phyloP scores from a whole-genome alignment of 2,329 filamentous ascomycete species.

The Neonectria neomacrospora region DNA sequence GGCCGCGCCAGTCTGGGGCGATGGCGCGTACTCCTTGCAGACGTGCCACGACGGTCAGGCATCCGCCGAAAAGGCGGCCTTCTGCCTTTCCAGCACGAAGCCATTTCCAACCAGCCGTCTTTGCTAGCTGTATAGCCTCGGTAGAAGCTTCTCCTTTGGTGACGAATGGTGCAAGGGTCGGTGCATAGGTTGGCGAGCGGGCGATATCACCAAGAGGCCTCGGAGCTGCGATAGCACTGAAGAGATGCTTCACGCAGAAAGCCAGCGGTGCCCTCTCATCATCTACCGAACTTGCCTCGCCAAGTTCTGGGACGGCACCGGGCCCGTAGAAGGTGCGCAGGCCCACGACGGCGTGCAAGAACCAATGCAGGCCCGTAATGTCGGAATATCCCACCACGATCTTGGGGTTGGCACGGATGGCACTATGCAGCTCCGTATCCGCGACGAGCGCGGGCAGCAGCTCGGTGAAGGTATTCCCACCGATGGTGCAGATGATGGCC shows the following conservation, averaged over 20 bases:
- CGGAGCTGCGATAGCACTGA: slow-evolving; percentile 44
- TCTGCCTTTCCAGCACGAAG: slow-evolving; percentile 49
- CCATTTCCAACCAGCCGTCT: slow-evolving; percentile 51
- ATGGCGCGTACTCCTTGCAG: slow-evolving; percentile 49
- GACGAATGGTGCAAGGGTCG: slow-evolving; percentile 38
- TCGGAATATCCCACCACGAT: slow-evolving; percentile 56
- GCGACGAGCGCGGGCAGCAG: slow-evolving; percentile 52
- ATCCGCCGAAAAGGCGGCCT: slow-evolving; percentile 58
- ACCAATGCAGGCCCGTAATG: slow-evolving; percentile 57
- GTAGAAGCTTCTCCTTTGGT: slow-evolving; percentile 35
- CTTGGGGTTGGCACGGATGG: slow-evolving; percentile 52
- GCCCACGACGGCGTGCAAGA: slow-evolving; percentile 50
- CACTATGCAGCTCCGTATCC: slow-evolving; percentile 49
- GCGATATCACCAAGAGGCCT: slow-evolving; percentile 47
- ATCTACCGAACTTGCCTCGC: slow-evolving; percentile 40
- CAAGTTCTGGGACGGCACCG: slow-evolving; percentile 53
- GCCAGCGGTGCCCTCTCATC: slow-evolving; percentile 44
- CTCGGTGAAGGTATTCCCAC: slow-evolving; percentile 53
- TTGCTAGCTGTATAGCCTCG: slow-evolving; percentile 44
- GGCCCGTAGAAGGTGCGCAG: slow-evolving; percentile 59
- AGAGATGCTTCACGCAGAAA: slow-evolving; percentile 47
- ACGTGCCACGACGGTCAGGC: slow-evolving; percentile 54
- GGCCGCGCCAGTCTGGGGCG: slow-evolving; percentile 51
- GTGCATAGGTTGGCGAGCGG: slow-evolving; percentile 48
- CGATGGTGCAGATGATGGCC: slow-evolving; percentile 54